Evolutionary conservation across 129 eudicot genomes (phyloP).

Genomic region (Solidago caesia): DNA sequence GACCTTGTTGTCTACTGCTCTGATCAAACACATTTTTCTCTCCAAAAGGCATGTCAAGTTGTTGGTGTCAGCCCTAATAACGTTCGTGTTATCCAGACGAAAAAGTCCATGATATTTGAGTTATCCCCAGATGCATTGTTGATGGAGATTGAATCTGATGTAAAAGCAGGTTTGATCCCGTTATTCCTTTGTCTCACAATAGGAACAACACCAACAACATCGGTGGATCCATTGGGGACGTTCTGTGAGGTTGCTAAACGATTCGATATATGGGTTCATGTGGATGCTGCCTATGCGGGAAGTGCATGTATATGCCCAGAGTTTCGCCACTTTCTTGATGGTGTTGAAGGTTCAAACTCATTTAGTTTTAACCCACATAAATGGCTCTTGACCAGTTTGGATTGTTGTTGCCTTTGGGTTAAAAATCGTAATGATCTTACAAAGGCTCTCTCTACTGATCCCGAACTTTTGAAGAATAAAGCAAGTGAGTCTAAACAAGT

Average conservation of each 20-base stretch:
- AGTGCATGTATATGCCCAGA: slow-evolving; percentile 22
- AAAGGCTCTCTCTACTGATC: slow-evolving; percentile 15
- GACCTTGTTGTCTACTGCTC: too few species aligned
- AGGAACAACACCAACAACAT: slow-evolving; percentile 34
- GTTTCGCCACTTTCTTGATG: slow-evolving; percentile 27
- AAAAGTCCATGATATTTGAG: slow-evolving; percentile 8
- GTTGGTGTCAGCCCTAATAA: slow-evolving; percentile 27
- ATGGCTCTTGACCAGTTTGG: slow-evolving; percentile 24
- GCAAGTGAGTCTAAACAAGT: background rate
- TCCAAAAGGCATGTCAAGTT: slow-evolving; percentile 1
- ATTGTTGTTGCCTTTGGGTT: slow-evolving; percentile 36
- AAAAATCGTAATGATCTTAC: background rate
- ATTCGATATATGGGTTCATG: slow-evolving; percentile 33
- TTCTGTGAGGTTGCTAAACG: slow-evolving; percentile 16
- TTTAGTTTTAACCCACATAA: slow-evolving; percentile 30
- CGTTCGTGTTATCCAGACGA: slow-evolving; percentile 18
- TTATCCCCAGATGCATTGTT: slow-evolving; percentile 8
- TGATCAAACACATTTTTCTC: too few species aligned
- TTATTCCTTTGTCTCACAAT: slow-evolving; percentile 25
- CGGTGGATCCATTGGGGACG: slow-evolving; percentile 28
- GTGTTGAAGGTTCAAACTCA: slow-evolving; percentile 25
- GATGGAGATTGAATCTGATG: slow-evolving; percentile 14
- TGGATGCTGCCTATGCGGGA: slow-evolving; percentile 17
- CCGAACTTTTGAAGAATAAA: slow-evolving; percentile 22
- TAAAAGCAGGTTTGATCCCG: slow-evolving; percentile 28